phyloP scores from a whole-genome alignment of 345 rosid genomes.

The Orychophragmus violaceus region DNA sequence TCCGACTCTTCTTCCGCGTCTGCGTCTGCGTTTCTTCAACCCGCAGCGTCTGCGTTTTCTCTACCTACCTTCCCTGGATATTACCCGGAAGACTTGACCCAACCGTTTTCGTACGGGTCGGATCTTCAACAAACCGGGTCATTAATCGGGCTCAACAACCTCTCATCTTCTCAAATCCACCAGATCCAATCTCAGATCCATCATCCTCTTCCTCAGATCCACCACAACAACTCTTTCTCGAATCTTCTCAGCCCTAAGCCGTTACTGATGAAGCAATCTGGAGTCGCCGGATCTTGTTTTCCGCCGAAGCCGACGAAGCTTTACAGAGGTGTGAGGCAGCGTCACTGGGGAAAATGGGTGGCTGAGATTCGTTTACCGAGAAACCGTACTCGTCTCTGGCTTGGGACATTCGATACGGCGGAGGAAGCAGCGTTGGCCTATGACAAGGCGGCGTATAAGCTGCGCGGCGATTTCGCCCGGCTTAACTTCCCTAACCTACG shows the following conservation, averaged over 20 bases:
- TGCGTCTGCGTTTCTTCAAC: constrained; percentile 15
- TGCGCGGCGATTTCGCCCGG: constrained; percentile 84
- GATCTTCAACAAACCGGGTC: constrained; percentile 44
- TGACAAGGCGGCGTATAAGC: constrained; percentile 83
- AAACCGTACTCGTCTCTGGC: constrained; percentile 94
- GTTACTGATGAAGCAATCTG: constrained; percentile 53
- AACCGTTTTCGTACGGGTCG: constrained; percentile 36
- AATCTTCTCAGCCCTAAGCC: constrained; percentile 43
- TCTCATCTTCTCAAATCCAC: constrained; percentile 50
- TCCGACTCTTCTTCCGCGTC: constrained; percentile 28
- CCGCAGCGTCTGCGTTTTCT: constrained; percentile 23
- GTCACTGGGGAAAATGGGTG: constrained; percentile 99
- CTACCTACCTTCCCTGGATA: constrained; percentile 16
- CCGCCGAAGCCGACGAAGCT: constrained; percentile 61
- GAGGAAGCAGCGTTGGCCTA: constrained; percentile 96
- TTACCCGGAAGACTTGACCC: constrained; percentile 33
- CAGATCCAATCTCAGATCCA: constrained; percentile 53
- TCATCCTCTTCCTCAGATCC: constrained; percentile 14
- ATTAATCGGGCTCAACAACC: constrained; percentile 47
- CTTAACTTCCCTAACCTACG: constrained; percentile 86
- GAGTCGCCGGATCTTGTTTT: constrained; percentile 26
- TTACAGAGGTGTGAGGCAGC: constrained; percentile 87
- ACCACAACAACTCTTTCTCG: constrained; percentile 5
- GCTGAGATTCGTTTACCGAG: constrained; percentile 95
- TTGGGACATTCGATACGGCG: constrained; percentile 95